A percentile compares a stretch with the other conserved stretches of the same genome.
These are phyloP conservation scores for Dactylellina haptotyla DNA, from an alignment of 2,329 filamentous ascomycete genomes.

Conservation along the genomic window DNA sequence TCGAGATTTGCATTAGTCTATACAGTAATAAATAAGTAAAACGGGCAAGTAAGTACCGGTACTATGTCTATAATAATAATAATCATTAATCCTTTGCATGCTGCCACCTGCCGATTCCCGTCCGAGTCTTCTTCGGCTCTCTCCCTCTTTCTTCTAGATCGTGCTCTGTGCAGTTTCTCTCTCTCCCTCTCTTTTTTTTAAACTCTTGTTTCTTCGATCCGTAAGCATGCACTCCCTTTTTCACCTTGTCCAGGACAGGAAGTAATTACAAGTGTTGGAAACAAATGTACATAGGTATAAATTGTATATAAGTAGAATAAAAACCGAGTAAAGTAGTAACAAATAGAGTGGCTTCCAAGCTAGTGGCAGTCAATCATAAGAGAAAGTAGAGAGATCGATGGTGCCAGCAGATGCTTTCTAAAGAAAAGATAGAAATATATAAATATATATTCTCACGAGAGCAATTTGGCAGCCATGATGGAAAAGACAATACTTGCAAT, in stretches of 20 bases:
- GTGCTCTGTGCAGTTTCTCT: neutral
- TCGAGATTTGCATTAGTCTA: constrained; percentile 46
- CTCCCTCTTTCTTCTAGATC: neutral
- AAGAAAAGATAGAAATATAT: neutral
- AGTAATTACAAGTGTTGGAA: constrained; percentile 44
- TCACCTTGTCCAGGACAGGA: constrained; percentile 13
- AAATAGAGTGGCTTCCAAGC: constrained; percentile 22
- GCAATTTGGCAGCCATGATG: neutral
- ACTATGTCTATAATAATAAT: constrained; percentile 24
- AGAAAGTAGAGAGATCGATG: constrained; percentile 8
- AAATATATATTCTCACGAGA: neutral
- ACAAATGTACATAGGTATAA: constrained; percentile 43
- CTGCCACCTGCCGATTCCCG: neutral
- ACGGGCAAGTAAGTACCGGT: constrained; percentile 10
- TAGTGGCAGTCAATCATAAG: constrained; percentile 36
- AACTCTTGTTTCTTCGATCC: no score
- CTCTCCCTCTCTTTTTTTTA: no score
- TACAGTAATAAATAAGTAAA: constrained; percentile 3
- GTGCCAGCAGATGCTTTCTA: constrained; percentile 4
- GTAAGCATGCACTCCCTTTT: neutral
- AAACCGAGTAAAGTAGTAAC: constrained; percentile 10
- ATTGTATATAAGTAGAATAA: constrained; percentile 3
- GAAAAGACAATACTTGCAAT: constrained; percentile 12
- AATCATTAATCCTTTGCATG: neutral
- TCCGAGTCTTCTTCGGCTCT: neutral